These are phyloP conservation scores for Phyllosticta capitalensis DNA, from an alignment of 2,329 filamentous ascomycete genomes.

Conservation along the genomic window DNA sequence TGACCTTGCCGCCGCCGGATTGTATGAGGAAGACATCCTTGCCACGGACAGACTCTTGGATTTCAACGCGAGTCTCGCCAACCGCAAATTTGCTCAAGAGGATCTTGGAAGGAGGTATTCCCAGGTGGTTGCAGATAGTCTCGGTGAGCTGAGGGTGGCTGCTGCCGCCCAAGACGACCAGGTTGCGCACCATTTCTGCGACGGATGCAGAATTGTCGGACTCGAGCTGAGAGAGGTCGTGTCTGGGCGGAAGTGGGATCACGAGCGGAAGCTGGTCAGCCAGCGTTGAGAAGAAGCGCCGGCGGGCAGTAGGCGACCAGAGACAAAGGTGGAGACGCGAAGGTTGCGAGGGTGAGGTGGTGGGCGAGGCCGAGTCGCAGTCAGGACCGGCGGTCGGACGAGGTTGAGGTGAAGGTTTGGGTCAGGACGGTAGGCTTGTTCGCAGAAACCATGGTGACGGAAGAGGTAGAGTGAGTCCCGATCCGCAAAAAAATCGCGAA, in stretches of 20 bases:
- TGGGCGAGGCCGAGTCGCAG: neutral
- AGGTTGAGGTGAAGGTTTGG: neutral
- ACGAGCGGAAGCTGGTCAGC: slow-evolving; percentile 5
- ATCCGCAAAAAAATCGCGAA: neutral
- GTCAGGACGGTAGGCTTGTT: neutral
- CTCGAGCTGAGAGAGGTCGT: neutral
- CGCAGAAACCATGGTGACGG: neutral
- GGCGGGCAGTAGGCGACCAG: slow-evolving; percentile 5
- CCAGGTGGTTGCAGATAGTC: slow-evolving; percentile 78
- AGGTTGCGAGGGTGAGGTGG: neutral
- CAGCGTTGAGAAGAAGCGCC: slow-evolving; percentile 7
- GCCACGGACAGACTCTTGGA: slow-evolving; percentile 89
- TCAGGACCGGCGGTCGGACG: neutral
- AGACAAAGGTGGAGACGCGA: neutral
- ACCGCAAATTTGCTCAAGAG: slow-evolving; percentile 88
- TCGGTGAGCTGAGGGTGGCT: slow-evolving; percentile 85
- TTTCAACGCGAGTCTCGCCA: slow-evolving; percentile 90
- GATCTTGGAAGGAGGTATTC: slow-evolving; percentile 75
- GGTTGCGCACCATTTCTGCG: slow-evolving; percentile 74
- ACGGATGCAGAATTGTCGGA: neutral
- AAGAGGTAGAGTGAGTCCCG: neutral
- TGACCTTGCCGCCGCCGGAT: slow-evolving; percentile 83
- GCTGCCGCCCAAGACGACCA: slow-evolving; percentile 86
- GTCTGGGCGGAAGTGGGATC: neutral
- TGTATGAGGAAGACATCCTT: slow-evolving; percentile 99